Evolutionary conservation across 1,284 basidiomycete genomes (phyloP).

Genomic region (Ceratobasidium sp.): DNA sequence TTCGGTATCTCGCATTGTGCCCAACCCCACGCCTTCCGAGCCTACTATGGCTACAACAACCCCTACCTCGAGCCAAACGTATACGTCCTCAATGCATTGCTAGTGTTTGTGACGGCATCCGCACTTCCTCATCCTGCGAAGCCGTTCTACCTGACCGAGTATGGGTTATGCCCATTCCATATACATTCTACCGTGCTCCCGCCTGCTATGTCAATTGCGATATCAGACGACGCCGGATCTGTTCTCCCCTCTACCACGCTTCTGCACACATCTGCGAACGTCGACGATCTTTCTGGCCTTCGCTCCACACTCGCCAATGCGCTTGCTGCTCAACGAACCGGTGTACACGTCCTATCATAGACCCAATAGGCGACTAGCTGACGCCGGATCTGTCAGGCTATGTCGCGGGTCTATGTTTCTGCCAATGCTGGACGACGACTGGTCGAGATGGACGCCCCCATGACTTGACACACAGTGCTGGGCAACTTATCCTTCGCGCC

Average conservation of each 20-base stretch:
- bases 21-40: conserved; percentile 62
- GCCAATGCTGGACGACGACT: conserved; percentile 97
- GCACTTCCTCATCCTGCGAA: conserved; percentile 89
- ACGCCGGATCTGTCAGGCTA: conserved; percentile 94
- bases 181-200: conserved; percentile 65
- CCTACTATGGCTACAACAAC: conserved; percentile 67
- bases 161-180: conserved; percentile 95
- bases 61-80: conserved; percentile 81
- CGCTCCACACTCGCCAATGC: conserved; percentile 91
- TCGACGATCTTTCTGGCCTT: conserved; percentile 95
- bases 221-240: conserved; percentile 38
- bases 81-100: conserved; percentile 83
- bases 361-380: conserved; percentile 97
- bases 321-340: conserved; percentile 96
- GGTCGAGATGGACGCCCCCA: too few relatives aligned
- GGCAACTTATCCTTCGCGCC: conserved; percentile 94
- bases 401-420: conserved; percentile 90
- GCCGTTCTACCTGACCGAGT: conserved; percentile 92
- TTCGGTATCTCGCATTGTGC: conserved; percentile 85
- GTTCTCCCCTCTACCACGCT: conserved; percentile 30
- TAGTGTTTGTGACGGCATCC: conserved; percentile 79
- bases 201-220: conserved; percentile 30
- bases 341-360: conserved; percentile 96
- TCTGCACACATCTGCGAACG: conserved; percentile 55
- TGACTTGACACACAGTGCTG: conserved; percentile 88